These are phyloP conservation scores for Phytophthora cryptogea DNA, from an alignment of 352 stramenopile genomes.

Conservation along the genomic window DNA sequence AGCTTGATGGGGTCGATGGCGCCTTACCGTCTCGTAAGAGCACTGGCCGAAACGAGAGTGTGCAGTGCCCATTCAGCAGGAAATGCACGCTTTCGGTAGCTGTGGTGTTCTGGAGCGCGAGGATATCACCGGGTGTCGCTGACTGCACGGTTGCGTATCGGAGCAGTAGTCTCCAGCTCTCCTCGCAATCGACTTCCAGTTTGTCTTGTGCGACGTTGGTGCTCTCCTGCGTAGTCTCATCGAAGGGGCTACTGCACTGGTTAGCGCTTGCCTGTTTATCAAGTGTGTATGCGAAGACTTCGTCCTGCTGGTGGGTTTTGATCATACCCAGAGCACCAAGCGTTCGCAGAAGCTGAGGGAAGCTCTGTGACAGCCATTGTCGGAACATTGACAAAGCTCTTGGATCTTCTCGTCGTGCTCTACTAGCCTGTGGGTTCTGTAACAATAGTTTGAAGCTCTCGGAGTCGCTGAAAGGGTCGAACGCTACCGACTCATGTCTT, in stretches of 20 bases:
- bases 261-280: background rate
- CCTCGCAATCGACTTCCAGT: constrained; percentile 2
- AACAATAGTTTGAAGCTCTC: constrained; percentile 40
- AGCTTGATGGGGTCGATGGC: constrained; percentile 1
- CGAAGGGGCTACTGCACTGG: constrained; percentile 3
- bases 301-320: background rate
- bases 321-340: constrained; percentile 20
- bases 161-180: constrained; percentile 22
- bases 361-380: constrained; percentile 35
- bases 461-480: constrained; percentile 47
- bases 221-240: constrained; percentile 9
- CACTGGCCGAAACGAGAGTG: constrained; percentile 26
- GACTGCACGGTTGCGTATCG: constrained; percentile 22
- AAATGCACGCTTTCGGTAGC: constrained; percentile 21
- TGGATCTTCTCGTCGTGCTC: constrained; percentile 20
- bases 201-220: constrained; percentile 4
- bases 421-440: constrained; percentile 23
- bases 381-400: constrained; percentile 30
- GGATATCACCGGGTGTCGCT: constrained; percentile 16
- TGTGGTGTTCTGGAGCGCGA: constrained; percentile 13
- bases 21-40: constrained; percentile 10
- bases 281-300: background rate
- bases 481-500: constrained; percentile 39
- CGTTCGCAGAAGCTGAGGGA: constrained; percentile 36
- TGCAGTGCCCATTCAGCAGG: constrained; percentile 30